Evolutionary conservation across 352 stramenopile genomes (phyloP), one percentile per base, ranked within the genome.

Genomic region (Phytopythium delawarense): DNA sequence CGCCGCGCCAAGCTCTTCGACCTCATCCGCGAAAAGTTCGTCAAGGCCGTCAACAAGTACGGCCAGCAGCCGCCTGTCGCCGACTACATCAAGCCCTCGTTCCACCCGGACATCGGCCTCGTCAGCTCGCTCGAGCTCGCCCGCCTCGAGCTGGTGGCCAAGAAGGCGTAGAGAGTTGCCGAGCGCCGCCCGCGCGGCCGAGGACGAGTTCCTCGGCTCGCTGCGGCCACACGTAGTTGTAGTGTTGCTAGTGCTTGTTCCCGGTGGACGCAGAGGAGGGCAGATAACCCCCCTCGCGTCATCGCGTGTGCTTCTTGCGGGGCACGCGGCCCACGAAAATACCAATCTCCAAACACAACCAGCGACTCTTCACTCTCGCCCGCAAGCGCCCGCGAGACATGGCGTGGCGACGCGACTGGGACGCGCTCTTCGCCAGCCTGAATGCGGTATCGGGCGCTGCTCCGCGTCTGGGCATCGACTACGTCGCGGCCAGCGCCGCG

Each of bases 1-100:
- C 96, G 97, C 74, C 92, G 94, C 48, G 67, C 72, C 37, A 80
- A 88, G 49, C 74, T 98, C 30, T 96, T 97, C 57, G 70, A 87
- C 25, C 70, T 89, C 39, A 88, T 94, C 63, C 85, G 81, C 64
- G 70, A 82, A 45, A 91, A 92, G 81, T 95, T 95, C 64, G 73
- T 85, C 51, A 72, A 76, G 30, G 74, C 75, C 37, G 64, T 93
- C 21, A 95, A 95, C 73, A 76, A 85, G 66, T 95, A 95, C 71
- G 82, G 88, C 32, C 65, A 72, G 64, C 87, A 92, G 70, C 86
- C 86, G 37, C 67, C 78, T 2, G 68, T 93, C 48, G 72, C 83
- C 37, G 72, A 78, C 59, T 93, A 92, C 72, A 95, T 95, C 67
- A 83, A 81, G 46, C 72, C 83, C 18, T 95, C 87, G 46, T 92